Conservation (phyloP, 495 filamentous ascomycete genomes). For the Aspergillus baeticus region DNA sequence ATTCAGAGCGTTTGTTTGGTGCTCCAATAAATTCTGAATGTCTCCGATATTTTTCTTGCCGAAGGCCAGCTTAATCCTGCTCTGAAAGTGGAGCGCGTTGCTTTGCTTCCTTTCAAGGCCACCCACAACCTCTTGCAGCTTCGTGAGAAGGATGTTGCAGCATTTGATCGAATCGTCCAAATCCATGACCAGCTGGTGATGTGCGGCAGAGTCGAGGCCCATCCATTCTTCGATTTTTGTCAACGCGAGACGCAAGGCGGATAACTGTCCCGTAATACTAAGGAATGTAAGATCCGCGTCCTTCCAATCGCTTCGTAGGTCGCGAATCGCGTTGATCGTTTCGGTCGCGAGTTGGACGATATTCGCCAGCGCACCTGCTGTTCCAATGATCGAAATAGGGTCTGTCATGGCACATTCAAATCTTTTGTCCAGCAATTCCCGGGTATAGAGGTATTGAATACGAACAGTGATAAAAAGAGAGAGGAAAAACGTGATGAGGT, state of each 20-base stretch:
- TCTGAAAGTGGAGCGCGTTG: neutral
- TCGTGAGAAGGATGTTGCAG: neutral
- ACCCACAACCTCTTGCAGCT: neutral
- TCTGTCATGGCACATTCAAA: conserved; percentile 4
- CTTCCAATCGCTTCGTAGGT: conserved; percentile 8
- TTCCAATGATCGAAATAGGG: conserved; percentile 2
- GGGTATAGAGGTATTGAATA: too few species aligned
- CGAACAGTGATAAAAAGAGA: too few species aligned
- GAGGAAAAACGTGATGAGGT: too few species aligned
- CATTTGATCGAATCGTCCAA: conserved; percentile 5
- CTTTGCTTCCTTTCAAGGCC: neutral
- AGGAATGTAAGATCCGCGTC: conserved; percentile 6
- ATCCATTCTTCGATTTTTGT: conserved; percentile 8
- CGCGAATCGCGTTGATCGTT: neutral
- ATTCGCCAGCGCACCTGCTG: neutral
- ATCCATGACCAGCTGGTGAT: conserved; percentile 7
- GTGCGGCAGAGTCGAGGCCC: neutral
- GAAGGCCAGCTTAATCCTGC: conserved; percentile 1
- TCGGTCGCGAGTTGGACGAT: conserved; percentile 3
- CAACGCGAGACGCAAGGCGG: neutral
- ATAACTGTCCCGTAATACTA: conserved; percentile 1
- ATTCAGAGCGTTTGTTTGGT: conserved; percentile 6
- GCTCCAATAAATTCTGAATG: conserved; percentile 5
- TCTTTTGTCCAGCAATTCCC: too few species aligned
- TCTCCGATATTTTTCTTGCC: conserved; percentile 1